phyloP scores from a whole-genome alignment of 176 grass and related monocot species.

The Triticum aestivum region IWGSC_CS_RefSeq_v2.1 NC_057805.1:410341201-410341700 shows the following conservation, averaged over 20 bases:
- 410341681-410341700: not conserved
- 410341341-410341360: not conserved
- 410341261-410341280: not conserved
- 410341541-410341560: not conserved
- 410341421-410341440: not conserved
- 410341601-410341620: not conserved
- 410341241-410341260: not conserved
- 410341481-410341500: not conserved
- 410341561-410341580: not conserved
- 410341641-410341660: not conserved
- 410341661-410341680: not conserved
- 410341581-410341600: not conserved
- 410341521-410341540: not conserved
- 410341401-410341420: not conserved
- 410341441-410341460: not conserved
- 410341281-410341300: not conserved
- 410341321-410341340: not conserved
- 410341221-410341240: not conserved
- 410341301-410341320: not conserved
- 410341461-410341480: not conserved
- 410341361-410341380: slow-evolving; percentile 13
- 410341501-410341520: not conserved
- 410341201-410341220: not conserved
- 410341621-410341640: not conserved
- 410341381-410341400: not conserved